Evolutionary conservation across 371 early-diverging fungal genomes (phyloP).

Genomic region (Mortierella sp.): DNA sequence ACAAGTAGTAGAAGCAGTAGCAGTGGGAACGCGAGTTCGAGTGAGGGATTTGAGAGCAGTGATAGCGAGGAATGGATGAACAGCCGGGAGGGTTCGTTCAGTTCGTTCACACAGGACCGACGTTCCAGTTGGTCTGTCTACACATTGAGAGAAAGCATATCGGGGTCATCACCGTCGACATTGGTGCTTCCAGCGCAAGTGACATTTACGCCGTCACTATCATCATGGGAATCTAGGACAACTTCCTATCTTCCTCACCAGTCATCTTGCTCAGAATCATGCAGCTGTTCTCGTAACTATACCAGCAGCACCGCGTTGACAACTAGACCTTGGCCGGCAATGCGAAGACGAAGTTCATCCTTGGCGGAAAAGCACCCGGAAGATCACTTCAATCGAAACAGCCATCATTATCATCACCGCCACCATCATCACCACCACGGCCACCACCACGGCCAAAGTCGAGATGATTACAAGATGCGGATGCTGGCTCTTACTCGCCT

Average conservation of each 20-base stretch:
- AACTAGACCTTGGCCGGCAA: not conserved
- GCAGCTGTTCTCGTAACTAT: constrained; percentile 15
- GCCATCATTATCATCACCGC: not conserved
- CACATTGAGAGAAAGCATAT: not conserved
- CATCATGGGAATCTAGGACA: not conserved
- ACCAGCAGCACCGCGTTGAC: not conserved
- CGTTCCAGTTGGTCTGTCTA: not conserved
- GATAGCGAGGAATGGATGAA: constrained; percentile 29
- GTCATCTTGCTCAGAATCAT: constrained; percentile 16
- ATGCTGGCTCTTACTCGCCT: constrained; percentile 35
- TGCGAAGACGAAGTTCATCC: constrained; percentile 29
- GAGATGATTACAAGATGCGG: constrained; percentile 7
- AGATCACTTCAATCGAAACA: not conserved
- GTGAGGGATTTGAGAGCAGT: constrained; percentile 26
- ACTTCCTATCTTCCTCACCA: not conserved
- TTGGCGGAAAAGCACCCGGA: constrained; percentile 9
- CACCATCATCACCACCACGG: not conserved
- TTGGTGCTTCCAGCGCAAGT: no score
- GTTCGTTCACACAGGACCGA: not conserved
- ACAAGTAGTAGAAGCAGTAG: constrained; percentile 7
- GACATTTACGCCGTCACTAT: not conserved
- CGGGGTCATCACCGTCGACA: not conserved
- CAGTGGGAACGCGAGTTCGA: constrained; percentile 19
- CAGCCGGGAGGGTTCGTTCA: not conserved
- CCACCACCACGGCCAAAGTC: not conserved